Conservation (phyloP, 129 eudicot species). For the Ambrosia artemisiifolia region DNA sequence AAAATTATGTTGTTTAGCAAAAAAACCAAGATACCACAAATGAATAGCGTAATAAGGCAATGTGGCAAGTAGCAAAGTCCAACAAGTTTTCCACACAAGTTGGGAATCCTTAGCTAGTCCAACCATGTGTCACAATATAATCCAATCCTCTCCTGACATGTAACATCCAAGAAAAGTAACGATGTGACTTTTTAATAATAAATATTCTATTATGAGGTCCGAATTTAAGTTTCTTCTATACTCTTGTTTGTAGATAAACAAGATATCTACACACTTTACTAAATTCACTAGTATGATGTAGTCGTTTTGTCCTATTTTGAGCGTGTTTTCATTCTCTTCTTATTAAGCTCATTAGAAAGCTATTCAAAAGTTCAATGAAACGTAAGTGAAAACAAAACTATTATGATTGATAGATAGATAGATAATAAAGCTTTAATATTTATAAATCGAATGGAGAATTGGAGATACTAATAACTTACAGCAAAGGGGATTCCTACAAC, state of each 20-base stretch:
- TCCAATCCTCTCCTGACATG: constrained; percentile 12
- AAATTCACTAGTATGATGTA: too few relatives aligned
- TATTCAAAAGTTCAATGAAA: too few relatives aligned
- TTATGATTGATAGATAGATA: too few relatives aligned
- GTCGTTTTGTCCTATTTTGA: too few relatives aligned
- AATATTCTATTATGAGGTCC: not conserved
- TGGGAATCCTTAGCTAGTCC: constrained; percentile 12
- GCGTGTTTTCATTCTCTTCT: too few relatives aligned
- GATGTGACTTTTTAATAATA: not conserved
- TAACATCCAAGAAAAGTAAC: constrained; percentile 20
- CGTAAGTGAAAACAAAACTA: too few relatives aligned
- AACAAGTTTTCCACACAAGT: constrained; percentile 24
- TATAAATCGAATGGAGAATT: too few relatives aligned
- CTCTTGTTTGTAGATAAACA: not conserved
- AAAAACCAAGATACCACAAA: not conserved
- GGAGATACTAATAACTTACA: too few relatives aligned
- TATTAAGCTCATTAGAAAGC: too few relatives aligned
- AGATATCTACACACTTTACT: not conserved
- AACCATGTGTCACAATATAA: not conserved
- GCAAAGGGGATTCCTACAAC: too few relatives aligned
- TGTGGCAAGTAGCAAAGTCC: constrained; percentile 17
- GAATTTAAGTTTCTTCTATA: not conserved
- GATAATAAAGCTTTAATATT: too few relatives aligned
- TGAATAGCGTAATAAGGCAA: not conserved
- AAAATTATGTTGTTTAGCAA: too few relatives aligned